Base-by-base conservation (phyloP, 768 basidiomycete species). In the Mycena galericulata region DNA sequence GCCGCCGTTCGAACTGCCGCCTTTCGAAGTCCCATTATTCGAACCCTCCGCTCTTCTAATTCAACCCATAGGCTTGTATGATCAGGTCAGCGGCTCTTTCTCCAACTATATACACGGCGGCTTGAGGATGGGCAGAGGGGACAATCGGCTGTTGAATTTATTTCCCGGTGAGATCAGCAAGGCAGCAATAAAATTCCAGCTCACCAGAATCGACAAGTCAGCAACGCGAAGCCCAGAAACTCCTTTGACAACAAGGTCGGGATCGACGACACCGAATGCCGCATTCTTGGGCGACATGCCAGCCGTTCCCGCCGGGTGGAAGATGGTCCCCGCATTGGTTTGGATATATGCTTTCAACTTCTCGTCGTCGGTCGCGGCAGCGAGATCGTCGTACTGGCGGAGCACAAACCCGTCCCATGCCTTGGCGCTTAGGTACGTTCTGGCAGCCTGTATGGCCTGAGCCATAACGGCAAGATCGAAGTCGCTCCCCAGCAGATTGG, bases 401-500 rank as follows among this genome's bases (percentile, higher is more conserved):
- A 71, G 36, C 17, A 77, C 47, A 53, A 57, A 77, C 2, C 73
- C 74, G 10, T 73, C 56, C 73, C 74, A 79, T 10, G 72, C 63
- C 20, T 66, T 22, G 2, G 72, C 71, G 7, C 38, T 54, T 18
- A 74, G n/a, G 59, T 78, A 74, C 1, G 40, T 55, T 15, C 58
- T 40, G 0, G 62, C 69, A 17, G 66, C 64, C 45, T 70, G 67
- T 41, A 77, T 53, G 4, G 71, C 76, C 50, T 74, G 51, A 4
- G 47, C 58, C 70, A 78, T 74, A 32, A 65, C 69, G 26, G 51
- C 58, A 15, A 73, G 50, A 62, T 77, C 78, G 57, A 74, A 73
- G 4, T 45, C 56, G 24, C 62, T 56, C 15, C 57, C 71, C 17
- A 82, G 79, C 76, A 85, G 82, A 57, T 80, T 81, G 1, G 85